Evolutionary conservation across 2,329 filamentous ascomycete genomes (phyloP).

Genomic region (Aureobasidium lini): DNA sequence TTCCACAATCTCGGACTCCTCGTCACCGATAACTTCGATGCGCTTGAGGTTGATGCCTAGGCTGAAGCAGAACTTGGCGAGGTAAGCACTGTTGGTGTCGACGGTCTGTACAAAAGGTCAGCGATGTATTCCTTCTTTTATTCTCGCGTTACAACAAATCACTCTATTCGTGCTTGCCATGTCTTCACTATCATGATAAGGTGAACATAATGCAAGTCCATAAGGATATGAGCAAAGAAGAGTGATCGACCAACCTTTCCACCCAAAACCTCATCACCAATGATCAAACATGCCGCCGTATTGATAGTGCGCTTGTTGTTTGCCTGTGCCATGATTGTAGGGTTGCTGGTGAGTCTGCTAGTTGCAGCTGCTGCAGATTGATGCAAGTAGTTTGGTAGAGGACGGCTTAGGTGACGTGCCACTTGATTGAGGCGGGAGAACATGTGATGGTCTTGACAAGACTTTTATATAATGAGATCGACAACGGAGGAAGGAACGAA

Average conservation of each 20-base stretch:
- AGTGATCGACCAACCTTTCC: conserved; percentile 62
- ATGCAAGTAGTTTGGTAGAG: conserved; percentile 51
- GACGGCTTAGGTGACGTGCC: conserved; percentile 61
- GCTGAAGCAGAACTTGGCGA: conserved; percentile 59
- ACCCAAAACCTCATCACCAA: conserved; percentile 92
- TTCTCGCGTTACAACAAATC: too few relatives aligned
- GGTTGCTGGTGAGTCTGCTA: conserved; percentile 1
- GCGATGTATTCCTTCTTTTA: background rate
- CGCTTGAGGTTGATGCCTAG: conserved; percentile 66
- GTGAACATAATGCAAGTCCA: too few relatives aligned
- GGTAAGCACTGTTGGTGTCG: conserved; percentile 59
- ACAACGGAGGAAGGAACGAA: background rate
- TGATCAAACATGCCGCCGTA: conserved; percentile 87
- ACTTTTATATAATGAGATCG: background rate
- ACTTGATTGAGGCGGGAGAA: conserved; percentile 68
- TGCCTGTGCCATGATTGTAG: conserved; percentile 40
- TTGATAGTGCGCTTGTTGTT: conserved; percentile 63
- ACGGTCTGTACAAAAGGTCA: conserved; percentile 43
- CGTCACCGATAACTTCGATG: conserved; percentile 88
- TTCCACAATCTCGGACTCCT: conserved; percentile 83
- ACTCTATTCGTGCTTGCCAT: background rate
- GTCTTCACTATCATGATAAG: background rate
- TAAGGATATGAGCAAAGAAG: background rate
- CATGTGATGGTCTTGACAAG: conserved; percentile 44
- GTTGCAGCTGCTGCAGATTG: conserved; percentile 33